These are phyloP conservation scores for Glycine soja DNA, from an alignment of 306 rosid species.

Conservation along the genomic window DNA sequence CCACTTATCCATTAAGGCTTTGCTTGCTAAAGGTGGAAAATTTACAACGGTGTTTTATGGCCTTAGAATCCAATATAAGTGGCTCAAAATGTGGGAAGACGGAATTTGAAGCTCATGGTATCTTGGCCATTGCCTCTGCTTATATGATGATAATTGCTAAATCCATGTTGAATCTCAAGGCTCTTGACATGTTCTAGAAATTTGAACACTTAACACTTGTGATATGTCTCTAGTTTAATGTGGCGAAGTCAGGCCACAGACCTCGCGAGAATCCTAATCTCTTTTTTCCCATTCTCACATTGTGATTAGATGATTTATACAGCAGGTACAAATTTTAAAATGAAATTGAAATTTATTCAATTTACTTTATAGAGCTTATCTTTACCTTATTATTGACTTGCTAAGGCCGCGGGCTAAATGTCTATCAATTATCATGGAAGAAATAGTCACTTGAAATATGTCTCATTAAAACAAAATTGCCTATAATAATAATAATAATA, in stretches of 20 bases:
- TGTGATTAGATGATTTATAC: constrained; percentile 34
- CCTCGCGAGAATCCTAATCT: neutral
- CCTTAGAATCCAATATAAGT: constrained; percentile 14
- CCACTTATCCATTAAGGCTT: neutral
- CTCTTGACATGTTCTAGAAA: constrained; percentile 16
- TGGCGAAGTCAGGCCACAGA: constrained; percentile 14
- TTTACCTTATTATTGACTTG: no score
- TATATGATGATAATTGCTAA: neutral
- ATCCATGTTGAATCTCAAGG: constrained; percentile 23
- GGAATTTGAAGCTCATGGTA: neutral
- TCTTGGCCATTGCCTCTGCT: neutral
- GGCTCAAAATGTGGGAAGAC: neutral
- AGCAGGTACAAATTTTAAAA: constrained; percentile 4
- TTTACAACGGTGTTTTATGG: neutral
- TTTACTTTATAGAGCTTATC: neutral
- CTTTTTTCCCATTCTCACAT: neutral
- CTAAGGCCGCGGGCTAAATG: no score
- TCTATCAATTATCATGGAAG: no score
- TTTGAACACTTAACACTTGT: constrained; percentile 23
- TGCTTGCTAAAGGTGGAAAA: neutral
- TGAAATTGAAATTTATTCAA: constrained; percentile 22
- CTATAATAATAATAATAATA: no score
- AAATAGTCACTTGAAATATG: no score
- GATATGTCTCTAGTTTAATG: constrained; percentile 11
- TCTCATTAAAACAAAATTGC: no score